Percentiles rank a stretch among this genome's conserved stretches.
These are phyloP conservation scores for Botrytis cinerea DNA, from an alignment of 2,329 filamentous ascomycete genomes.

Conservation along the genomic window DNA sequence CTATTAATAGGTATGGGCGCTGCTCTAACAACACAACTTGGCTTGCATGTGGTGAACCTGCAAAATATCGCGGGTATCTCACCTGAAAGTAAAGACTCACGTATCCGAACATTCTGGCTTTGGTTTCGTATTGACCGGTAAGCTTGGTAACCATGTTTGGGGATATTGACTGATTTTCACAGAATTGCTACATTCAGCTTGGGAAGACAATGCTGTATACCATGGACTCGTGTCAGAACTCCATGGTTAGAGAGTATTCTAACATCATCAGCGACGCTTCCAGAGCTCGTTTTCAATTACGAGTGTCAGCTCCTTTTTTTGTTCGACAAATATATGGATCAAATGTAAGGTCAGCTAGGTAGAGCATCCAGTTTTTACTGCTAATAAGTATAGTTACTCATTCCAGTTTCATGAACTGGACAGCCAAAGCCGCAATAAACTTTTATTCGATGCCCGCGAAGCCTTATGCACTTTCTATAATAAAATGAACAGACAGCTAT, in stretches of 20 bases:
- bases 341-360: neutral
- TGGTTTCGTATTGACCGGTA: neutral
- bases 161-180: neutral
- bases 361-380: neutral
- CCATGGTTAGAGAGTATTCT: slow-evolving; percentile 8
- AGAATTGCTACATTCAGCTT: slow-evolving; percentile 5
- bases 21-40: neutral
- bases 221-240: slow-evolving; percentile 7
- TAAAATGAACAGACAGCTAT: neutral
- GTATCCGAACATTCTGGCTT: slow-evolving; percentile 13
- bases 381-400: neutral
- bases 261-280: neutral
- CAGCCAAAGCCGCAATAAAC: neutral
- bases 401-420: neutral
- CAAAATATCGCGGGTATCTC: neutral
- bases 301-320: neutral
- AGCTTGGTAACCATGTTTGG: neutral
- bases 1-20: slow-evolving; percentile 2
- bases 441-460: slow-evolving; percentile 7
- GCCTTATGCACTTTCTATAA: neutral
- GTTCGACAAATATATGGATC: neutral
- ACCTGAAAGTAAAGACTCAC: neutral
- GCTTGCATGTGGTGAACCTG: neutral
- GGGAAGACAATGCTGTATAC: neutral
- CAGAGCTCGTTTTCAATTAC: neutral